Evolutionary conservation across 2,329 filamentous ascomycete genomes (phyloP), one percentile per base, ranked within the genome.

Genomic region (Aspergillus oerlinghausenensis): DNA sequence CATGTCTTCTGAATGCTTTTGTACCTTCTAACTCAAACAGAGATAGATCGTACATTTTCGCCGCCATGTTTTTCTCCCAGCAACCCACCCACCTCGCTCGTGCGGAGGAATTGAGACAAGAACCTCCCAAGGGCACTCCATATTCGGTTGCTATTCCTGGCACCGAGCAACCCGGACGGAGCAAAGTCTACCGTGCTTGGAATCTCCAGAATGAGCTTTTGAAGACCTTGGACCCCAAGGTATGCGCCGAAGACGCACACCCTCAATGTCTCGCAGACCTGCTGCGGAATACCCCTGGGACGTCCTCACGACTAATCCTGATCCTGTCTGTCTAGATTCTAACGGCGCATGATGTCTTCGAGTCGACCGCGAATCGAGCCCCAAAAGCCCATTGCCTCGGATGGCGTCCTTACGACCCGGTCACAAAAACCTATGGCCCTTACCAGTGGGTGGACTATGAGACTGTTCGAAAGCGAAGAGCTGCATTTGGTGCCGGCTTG

Each of bases 381-480:
- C 84, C 89, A 49, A 88, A 85, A 67, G 83, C 82, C 66, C 86
- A 81, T 65, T 96, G 89, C 74, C 79, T 97, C 57, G 94, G 94
- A 55, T 84, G 84, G 72, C 86, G 94, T 61, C 84, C 88, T 4
- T 97, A 90, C 82, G 87, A 96, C 73, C 75, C 88, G 3, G 77
- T 75, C 40, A 90, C 86, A 50, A 88, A 92, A 77, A 82, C 83
- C 1, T 96, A 84, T 75, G 86, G 88, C 57, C 84, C 84, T 63
- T 99, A 89, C 71, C 81, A 87, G 58, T 97, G 92, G 92, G 77
- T 92, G 65, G 89, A 87, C 57, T 97, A 96, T 68, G 82, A 80
- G 66, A 85, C 94, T 59, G 83, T 93, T n/a, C 86, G 88, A 58
- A 82, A 84, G 76, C 84, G 92, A 70, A 86, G 90, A 69, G 88